Evolutionary conservation across 768 basidiomycete species (phyloP).

Genomic region (Trametes maxima): DNA sequence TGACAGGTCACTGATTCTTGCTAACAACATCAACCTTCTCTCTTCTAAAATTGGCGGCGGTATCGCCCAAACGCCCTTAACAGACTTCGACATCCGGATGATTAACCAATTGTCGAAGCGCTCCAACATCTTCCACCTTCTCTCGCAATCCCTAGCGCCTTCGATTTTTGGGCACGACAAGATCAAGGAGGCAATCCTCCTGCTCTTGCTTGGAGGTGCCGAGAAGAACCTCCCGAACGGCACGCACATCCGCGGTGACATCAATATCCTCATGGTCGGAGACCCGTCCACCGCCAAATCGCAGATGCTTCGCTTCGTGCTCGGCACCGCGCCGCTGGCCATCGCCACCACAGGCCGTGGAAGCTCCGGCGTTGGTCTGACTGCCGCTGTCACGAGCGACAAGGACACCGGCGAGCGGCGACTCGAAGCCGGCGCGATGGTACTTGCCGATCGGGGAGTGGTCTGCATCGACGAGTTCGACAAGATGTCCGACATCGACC

Average conservation of each 20-base stretch:
- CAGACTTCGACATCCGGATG: conserved; percentile 91
- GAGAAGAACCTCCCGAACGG: conserved; percentile 98
- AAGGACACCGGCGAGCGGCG: conserved; percentile 96
- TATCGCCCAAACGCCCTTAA: conserved; percentile 89
- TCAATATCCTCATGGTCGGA: conserved; percentile 99
- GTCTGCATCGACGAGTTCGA: conserved; percentile 99
- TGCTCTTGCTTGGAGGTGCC: conserved; percentile 92
- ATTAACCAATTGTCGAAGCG: conserved; percentile 94
- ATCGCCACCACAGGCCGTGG: conserved; percentile 98
- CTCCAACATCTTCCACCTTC: conserved; percentile 80
- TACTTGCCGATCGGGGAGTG: conserved; percentile 96
- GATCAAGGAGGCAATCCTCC: conserved; percentile 92
- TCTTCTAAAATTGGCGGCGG: conserved; percentile 95
- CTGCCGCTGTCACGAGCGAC: conserved; percentile 97
- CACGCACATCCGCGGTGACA: conserved; percentile 98
- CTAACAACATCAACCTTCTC: conserved; percentile 93
- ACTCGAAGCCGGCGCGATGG: conserved; percentile 99
- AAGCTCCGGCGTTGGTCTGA: conserved; percentile 98
- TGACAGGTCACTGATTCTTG: conserved; percentile 83
- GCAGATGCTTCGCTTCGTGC: conserved; percentile 92
- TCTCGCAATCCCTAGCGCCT: conserved; percentile 94
- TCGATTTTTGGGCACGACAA: conserved; percentile 97
- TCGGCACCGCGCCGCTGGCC: conserved; percentile 93
- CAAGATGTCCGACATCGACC: conserved; percentile 99
- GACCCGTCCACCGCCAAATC: conserved; percentile 99